Conservation (phyloP, 164 flowering plant genomes). For the Umbilicus rupestris region DNA sequence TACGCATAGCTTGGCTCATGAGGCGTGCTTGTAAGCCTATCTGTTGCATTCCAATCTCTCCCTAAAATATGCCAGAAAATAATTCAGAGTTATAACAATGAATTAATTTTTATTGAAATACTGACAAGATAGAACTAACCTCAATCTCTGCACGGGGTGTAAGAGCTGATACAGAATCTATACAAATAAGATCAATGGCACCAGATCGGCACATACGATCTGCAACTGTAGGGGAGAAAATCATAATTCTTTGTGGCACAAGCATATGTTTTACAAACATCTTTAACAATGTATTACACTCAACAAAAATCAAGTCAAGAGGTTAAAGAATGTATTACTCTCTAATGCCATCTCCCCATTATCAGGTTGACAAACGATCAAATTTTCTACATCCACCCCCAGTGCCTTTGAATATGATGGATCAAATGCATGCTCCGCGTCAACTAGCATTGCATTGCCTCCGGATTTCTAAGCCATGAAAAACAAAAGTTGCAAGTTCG, state of each 20-base stretch:
- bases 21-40: constrained; percentile 99
- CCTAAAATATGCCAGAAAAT: constrained; percentile 26
- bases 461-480: constrained; percentile 63
- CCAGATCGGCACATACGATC: constrained; percentile 99
- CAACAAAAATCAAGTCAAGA: not conserved
- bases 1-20: constrained; percentile 98
- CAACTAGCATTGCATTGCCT: constrained; percentile 99
- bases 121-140: constrained; percentile 22
- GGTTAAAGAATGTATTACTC: constrained; percentile 37
- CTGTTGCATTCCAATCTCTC: constrained; percentile 99
- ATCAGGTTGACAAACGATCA: constrained; percentile 97
- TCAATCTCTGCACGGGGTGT: constrained; percentile 98
- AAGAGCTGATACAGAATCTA: constrained; percentile 97
- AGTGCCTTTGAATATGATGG: constrained; percentile 88
- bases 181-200: constrained; percentile 90
- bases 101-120: not conserved
- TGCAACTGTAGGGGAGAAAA: constrained; percentile 50
- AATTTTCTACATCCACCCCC: constrained; percentile 92
- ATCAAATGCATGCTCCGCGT: constrained; percentile 99
- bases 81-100: constrained; percentile 8
- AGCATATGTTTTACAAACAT: not conserved
- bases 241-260: not conserved
- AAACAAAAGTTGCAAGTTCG: constrained; percentile 15
- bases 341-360: constrained; percentile 98
- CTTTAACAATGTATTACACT: not conserved